Conservation (phyloP, 257 asterid genomes). For the Solanum habrochaites region DNA sequence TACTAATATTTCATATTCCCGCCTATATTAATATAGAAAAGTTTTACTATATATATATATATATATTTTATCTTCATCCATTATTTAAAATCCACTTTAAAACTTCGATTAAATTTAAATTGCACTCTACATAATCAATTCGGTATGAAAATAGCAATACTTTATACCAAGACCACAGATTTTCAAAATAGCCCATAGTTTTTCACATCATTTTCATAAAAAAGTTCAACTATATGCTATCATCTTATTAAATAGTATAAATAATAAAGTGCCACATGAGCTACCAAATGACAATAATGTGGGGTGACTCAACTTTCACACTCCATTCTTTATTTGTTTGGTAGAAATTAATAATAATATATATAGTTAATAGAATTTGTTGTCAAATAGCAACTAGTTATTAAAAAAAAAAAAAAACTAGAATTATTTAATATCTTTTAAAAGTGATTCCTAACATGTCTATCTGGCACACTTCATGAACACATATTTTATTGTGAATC, state of each 20-base stretch:
- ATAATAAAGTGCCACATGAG: not conserved
- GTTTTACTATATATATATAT: too few species aligned
- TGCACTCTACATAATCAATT: too few species aligned
- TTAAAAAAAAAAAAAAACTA: not conserved
- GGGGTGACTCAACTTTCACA: not conserved
- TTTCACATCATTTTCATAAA: not conserved
- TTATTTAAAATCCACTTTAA: too few species aligned
- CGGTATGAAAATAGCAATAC: not conserved
- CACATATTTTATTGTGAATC: too few species aligned
- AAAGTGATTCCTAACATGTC: not conserved
- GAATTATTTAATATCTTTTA: not conserved
- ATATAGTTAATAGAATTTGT: not conserved
- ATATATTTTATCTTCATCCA: rapidly evolving
- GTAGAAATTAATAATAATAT: not conserved
- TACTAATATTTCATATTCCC: too few species aligned
- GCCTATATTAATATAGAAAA: too few species aligned
- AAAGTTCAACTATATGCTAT: not conserved
- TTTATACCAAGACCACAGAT: not conserved
- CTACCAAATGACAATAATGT: not conserved
- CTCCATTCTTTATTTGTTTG: not conserved
- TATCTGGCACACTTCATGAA: not conserved
- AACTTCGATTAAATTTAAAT: too few species aligned
- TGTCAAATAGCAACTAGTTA: not conserved
- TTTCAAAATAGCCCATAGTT: not conserved
- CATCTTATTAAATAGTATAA: not conserved